These are phyloP conservation scores for Geotrichum macrosporum DNA, from an alignment of 1,139 yeast genomes.

Conservation along the genomic window DNA sequence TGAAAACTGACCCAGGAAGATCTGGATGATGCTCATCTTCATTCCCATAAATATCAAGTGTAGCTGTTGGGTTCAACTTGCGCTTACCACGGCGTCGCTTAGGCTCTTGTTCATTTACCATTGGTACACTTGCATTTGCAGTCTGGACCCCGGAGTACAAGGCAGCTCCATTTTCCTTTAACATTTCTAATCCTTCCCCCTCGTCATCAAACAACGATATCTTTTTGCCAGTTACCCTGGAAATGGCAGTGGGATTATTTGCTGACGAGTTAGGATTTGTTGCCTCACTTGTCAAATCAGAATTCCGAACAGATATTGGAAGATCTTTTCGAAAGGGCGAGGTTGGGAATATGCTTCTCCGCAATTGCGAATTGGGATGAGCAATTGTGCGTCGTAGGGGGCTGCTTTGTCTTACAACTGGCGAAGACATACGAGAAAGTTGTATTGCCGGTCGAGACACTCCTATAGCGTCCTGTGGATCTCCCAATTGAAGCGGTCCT, in stretches of 20 bases:
- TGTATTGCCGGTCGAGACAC: no score
- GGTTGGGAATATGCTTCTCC: no score
- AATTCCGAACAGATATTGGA: no score
- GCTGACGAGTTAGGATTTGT: background rate
- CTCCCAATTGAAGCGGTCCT: no score
- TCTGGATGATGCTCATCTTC: slow-evolving; percentile 25
- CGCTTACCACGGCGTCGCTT: slow-evolving; percentile 20
- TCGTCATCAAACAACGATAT: slow-evolving; percentile 19
- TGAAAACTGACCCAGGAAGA: slow-evolving; percentile 27
- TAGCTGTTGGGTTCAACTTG: slow-evolving; percentile 31
- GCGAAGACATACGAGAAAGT: no score
- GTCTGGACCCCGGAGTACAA: no score
- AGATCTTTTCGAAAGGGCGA: no score
- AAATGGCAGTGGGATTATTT: slow-evolving; percentile 1
- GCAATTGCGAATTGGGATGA: no score
- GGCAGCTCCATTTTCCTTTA: no score
- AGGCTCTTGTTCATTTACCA: background rate
- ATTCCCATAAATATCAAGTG: slow-evolving; percentile 22
- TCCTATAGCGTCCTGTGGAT: no score
- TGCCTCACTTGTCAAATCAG: background rate
- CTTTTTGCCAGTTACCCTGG: slow-evolving; percentile 6
- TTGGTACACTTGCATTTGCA: background rate
- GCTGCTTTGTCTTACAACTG: no score
- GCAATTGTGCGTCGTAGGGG: no score
- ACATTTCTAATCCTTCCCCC: background rate